phyloP scores from a whole-genome alignment of 345 rosid genomes.

The Acer yangbiense region DNA sequence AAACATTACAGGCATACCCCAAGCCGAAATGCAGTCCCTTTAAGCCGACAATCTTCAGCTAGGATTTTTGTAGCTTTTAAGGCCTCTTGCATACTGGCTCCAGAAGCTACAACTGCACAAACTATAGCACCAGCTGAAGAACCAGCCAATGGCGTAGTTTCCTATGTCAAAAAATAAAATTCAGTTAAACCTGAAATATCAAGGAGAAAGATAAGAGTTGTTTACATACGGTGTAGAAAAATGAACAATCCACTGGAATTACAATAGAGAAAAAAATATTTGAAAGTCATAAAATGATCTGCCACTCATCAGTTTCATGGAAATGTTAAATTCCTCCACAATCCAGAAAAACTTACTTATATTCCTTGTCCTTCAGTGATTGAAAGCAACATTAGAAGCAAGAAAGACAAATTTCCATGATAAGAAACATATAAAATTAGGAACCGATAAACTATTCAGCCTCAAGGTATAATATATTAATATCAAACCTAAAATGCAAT shows the following conservation, averaged over 20 bases:
- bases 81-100: slow-evolving; percentile 73
- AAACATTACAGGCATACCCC: slow-evolving; percentile 57
- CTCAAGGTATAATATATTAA: neutral
- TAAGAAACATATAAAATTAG: neutral
- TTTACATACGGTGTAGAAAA: neutral
- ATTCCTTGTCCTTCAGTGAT: neutral
- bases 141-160: slow-evolving; percentile 91
- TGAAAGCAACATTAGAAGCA: neutral
- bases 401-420: neutral
- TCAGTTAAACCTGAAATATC: neutral
- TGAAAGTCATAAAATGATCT: neutral
- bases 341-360: neutral
- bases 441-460: neutral
- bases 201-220: neutral
- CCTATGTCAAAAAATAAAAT: slow-evolving; percentile 42
- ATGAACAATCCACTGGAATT: neutral
- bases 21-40: slow-evolving; percentile 91
- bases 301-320: neutral
- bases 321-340: neutral
- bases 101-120: slow-evolving; percentile 85
- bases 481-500: neutral
- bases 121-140: slow-evolving; percentile 94
- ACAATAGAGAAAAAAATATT: neutral
- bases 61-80: slow-evolving; percentile 65
- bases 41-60: slow-evolving; percentile 77